These are phyloP conservation scores for Candida caryicola DNA, from an alignment of 805 yeast species.

Conservation along the genomic window DNA sequence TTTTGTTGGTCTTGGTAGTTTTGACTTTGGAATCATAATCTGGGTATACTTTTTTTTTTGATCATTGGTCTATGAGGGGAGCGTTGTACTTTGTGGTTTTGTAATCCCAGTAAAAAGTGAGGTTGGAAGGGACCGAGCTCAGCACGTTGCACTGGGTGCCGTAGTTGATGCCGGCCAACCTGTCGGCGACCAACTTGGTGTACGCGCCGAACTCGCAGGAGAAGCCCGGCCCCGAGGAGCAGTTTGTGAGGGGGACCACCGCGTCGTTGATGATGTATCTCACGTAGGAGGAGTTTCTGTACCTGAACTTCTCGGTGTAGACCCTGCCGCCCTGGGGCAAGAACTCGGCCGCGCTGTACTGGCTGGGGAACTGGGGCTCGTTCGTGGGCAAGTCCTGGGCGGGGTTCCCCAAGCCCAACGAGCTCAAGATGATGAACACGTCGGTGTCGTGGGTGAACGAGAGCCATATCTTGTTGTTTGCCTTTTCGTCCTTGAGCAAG, in stretches of 20 bases:
- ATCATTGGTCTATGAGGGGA: constrained; percentile 7
- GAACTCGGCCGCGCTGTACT: constrained; percentile 11
- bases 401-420: constrained; percentile 12
- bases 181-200: constrained; percentile 25
- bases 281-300: constrained; percentile 10
- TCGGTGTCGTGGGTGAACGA: constrained; percentile 17
- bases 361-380: constrained; percentile 8
- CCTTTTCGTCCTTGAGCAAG: constrained; percentile 9
- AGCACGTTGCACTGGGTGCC: constrained; percentile 28
- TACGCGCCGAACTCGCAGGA: constrained; percentile 26
- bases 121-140: constrained; percentile 20
- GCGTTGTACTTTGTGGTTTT: constrained; percentile 20
- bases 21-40: too few relatives aligned
- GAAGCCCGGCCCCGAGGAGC: constrained; percentile 15
- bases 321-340: constrained; percentile 15
- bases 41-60: too few relatives aligned
- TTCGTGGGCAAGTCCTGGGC: constrained; percentile 9
- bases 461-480: constrained; percentile 13
- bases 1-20: too few relatives aligned
- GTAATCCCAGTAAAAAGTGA: constrained; percentile 45
- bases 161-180: constrained; percentile 26
- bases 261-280: constrained; percentile 14
- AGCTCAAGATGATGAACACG: constrained; percentile 9
- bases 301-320: constrained; percentile 12
- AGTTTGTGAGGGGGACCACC: constrained; percentile 12